phyloP scores from a whole-genome alignment of 2,329 filamentous ascomycete genomes.

The Colletotrichum lupini region DNA sequence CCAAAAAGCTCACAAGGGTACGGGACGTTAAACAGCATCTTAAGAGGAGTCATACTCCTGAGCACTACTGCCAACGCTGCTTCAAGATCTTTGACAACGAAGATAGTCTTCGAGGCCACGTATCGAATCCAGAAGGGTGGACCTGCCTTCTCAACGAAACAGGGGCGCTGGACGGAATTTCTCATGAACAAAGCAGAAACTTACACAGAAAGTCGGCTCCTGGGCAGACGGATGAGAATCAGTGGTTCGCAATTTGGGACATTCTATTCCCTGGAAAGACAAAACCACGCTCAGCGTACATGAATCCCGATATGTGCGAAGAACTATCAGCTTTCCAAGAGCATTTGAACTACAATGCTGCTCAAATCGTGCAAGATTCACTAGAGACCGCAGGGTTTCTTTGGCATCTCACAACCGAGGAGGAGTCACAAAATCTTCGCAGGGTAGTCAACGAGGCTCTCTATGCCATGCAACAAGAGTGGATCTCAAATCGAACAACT shows the following conservation, averaged over 20 bases:
- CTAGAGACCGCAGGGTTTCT: no score
- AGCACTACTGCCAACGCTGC: neutral
- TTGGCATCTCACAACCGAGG: neutral
- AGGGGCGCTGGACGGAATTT: neutral
- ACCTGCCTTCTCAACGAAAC: neutral
- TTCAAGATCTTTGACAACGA: neutral
- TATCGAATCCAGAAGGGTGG: neutral
- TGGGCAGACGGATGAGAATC: neutral
- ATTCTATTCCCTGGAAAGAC: neutral
- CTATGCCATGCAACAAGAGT: neutral
- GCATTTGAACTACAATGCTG: no score
- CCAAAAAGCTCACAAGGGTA: neutral
- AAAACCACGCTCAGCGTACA: neutral
- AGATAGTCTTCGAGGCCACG: neutral
- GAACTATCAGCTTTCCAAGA: neutral
- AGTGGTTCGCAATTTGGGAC: neutral
- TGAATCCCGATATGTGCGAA: neutral
- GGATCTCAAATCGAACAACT: neutral
- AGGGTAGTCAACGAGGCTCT: neutral
- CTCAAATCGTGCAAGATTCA: no score
- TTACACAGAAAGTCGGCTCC: neutral
- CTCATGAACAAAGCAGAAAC: neutral
- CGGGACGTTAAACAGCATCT: constrained; percentile 5
- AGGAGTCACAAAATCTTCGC: neutral
- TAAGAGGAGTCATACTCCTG: neutral